phyloP scores from a whole-genome alignment of 176 grass and related monocot genomes.

The Juncus inflexus region DNA sequence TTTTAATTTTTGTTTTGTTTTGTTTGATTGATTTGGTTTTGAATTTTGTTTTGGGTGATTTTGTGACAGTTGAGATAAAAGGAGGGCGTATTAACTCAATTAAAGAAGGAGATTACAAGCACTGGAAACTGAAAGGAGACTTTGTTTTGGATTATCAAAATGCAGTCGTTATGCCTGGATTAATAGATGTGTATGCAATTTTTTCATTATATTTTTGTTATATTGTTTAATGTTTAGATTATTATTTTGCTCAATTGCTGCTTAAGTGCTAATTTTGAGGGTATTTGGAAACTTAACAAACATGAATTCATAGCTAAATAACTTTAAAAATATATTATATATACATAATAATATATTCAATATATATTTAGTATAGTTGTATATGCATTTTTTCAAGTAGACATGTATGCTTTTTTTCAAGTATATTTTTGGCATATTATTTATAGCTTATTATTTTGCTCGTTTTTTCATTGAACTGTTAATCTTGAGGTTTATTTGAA shows the following conservation, averaged over 20 bases:
- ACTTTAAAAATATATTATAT: too few species aligned
- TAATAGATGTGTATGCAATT: conserved; percentile 79
- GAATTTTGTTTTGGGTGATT: background rate
- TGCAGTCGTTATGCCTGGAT: conserved; percentile 86
- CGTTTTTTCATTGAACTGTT: background rate
- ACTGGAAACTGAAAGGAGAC: conserved; percentile 16
- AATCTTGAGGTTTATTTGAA: background rate
- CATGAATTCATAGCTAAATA: too few species aligned
- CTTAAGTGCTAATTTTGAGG: background rate
- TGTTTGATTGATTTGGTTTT: conserved; percentile 10
- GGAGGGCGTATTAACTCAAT: conserved; percentile 55
- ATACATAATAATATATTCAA: too few species aligned
- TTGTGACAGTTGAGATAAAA: conserved; percentile 79
- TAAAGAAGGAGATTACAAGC: conserved; percentile 48
- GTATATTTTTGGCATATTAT: background rate
- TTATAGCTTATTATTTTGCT: background rate
- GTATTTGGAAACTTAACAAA: background rate
- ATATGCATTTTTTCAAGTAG: conserved; percentile 35
- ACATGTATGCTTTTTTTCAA: conserved; percentile 46
- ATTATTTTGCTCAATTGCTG: background rate
- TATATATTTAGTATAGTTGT: too few species aligned
- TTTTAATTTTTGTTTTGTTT: background rate
- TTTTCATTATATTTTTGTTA: too few species aligned
- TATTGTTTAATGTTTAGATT: background rate
- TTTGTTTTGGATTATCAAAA: conserved; percentile 72